Base-by-base conservation (phyloP, 257 asterid species). In the Fraxinus quadrangulata region DNA sequence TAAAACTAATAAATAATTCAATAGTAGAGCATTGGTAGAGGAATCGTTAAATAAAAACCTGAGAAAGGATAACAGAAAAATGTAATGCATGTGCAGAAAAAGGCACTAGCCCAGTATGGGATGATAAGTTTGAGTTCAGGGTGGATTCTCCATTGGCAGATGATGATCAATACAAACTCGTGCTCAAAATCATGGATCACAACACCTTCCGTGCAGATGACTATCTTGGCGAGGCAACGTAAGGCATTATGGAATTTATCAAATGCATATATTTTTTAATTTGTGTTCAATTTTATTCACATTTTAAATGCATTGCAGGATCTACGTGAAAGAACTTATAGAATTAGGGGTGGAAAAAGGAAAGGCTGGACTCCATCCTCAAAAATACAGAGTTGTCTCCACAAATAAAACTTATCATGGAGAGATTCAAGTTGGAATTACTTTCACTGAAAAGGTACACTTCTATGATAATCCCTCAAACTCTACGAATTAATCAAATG, bases 141-240 rank as follows among this genome's bases (percentile, higher is more conserved):
- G 91, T 86, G 21, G 89, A 90, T 11, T 84, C 79, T 82, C 87
- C 87, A 0, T 77, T 74, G 4, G 82, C 40, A 24, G 84, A 87
- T 54, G 74, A 80, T 0, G 67, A 83, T 5, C 81, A 85, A 21
- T 63, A 84, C 82, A 88, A 88, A 19, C 91, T 92, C 2, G 3
- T 80, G 19, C 87, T 92, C 83, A 86, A 76, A 74, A 67, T 92
- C 30, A 88, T 87, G 90, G 95, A 92, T 74, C 86, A 76, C 13
- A 91, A 89, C 76, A 66, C 84, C 69, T 86, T 86, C 85, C 75
- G 89, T 5, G 6, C 72, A 0, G 93, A 92, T 81, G 91, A 88
- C 67, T 83, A 71, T 80, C 87, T 92, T 3, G 97, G 97, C 49
- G 86, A 89, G 73, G 74, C 93, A 30, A 87, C 80, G 95, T 92